These are phyloP conservation scores for Taxillus chinensis DNA, from an alignment of 164 flowering plant species.

Conservation along the genomic window DNA sequence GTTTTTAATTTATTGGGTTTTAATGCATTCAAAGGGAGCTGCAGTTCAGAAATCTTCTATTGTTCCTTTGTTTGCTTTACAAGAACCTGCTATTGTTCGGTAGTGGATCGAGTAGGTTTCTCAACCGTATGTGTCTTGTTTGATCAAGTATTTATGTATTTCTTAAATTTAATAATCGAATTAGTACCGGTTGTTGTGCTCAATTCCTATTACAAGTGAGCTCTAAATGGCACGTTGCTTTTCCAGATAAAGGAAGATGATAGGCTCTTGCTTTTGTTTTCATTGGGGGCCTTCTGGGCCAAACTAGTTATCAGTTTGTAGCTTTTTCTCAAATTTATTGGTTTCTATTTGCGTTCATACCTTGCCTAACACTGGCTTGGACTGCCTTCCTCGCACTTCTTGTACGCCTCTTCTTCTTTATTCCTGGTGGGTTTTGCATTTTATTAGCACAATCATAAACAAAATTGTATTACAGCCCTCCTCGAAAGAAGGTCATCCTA, in stretches of 20 bases:
- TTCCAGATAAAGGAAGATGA: too few species aligned
- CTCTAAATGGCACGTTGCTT: too few species aligned
- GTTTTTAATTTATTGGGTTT: constrained; percentile 42
- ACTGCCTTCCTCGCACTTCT: constrained; percentile 73
- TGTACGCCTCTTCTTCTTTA: constrained; percentile 69
- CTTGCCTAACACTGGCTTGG: constrained; percentile 33
- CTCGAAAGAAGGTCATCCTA: not conserved
- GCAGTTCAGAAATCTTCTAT: constrained; percentile 60
- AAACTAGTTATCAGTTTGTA: not conserved
- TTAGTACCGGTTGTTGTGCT: too few species aligned
- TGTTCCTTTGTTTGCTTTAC: constrained; percentile 76
- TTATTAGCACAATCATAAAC: not conserved
- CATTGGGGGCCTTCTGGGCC: too few species aligned
- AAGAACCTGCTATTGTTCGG: constrained; percentile 60
- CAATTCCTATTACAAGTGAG: too few species aligned
- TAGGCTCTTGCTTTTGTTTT: too few species aligned
- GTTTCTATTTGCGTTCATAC: not conserved
- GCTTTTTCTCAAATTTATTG: not conserved
- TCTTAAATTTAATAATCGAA: too few species aligned
- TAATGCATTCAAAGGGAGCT: constrained; percentile 64
- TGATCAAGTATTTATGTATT: not conserved
- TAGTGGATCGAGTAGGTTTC: constrained; percentile 70
- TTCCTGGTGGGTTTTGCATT: constrained; percentile 65
- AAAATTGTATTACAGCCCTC: not conserved
- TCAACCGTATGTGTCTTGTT: not conserved